A percentile compares a stretch with the other conserved stretches of the same genome.
Evolutionary conservation across 345 rosid genomes (phyloP).

Genomic region (Hibiscus tridactylites): DNA sequence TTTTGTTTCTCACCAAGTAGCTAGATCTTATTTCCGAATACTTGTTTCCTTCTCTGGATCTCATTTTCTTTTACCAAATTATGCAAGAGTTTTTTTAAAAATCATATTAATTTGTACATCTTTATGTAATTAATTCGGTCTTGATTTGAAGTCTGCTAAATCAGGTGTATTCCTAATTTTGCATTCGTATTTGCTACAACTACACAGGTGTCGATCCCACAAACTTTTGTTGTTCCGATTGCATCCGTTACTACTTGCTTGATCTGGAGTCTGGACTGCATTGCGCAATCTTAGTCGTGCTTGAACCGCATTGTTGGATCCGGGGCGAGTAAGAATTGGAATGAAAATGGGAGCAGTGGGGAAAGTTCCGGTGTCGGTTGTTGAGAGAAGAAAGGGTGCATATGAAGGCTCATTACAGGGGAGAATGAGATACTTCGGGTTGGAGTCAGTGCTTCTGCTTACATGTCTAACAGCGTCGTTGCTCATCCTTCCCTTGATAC

Average conservation of each 20-base stretch:
- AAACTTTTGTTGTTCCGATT: no score
- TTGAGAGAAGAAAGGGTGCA: neutral
- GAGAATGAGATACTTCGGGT: conserved; percentile 30
- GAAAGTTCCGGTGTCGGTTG: neutral
- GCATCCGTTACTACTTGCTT: neutral
- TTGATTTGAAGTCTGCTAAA: neutral
- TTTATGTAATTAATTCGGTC: no score
- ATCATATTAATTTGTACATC: no score
- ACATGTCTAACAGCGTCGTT: conserved; percentile 45
- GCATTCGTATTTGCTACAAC: neutral
- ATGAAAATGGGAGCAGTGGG: neutral
- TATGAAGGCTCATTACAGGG: neutral
- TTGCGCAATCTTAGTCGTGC: neutral
- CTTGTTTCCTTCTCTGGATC: neutral
- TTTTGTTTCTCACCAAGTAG: no score
- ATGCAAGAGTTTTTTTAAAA: no score
- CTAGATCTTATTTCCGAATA: conserved; percentile 13
- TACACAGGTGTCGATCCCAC: neutral
- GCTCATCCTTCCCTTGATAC: conserved; percentile 53
- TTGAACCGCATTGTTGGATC: neutral
- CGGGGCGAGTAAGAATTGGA: neutral
- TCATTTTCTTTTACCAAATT: neutral
- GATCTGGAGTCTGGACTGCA: neutral
- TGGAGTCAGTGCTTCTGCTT: conserved; percentile 44
- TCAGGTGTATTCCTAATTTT: neutral